Percentiles rank a stretch among this genome's conserved stretches.
Conservation (phyloP, 352 stramenopile species). For the Phytopythium cucurbitacearum region DNA sequence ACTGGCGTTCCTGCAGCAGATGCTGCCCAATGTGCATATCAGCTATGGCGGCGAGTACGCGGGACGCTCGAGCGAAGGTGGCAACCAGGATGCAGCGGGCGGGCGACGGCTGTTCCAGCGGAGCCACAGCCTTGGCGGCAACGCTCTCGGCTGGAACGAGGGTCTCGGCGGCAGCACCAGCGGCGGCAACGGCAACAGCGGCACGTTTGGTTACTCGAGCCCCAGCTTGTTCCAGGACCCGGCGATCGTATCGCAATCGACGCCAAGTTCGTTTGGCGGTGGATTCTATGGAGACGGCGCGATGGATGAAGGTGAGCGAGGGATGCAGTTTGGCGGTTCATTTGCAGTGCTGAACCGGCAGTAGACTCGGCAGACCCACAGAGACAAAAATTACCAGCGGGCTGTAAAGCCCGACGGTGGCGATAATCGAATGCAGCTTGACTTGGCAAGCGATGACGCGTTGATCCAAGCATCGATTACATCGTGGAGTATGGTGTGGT, state of each 20-base stretch:
- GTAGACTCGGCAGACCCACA: conserved; percentile 11
- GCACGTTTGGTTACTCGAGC: conserved; percentile 11
- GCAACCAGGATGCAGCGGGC: conserved; percentile 7
- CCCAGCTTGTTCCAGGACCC: conserved; percentile 46
- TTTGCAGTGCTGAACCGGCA: conserved; percentile 11
- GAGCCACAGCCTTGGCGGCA: conserved; percentile 19
- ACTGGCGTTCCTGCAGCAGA: conserved; percentile 81
- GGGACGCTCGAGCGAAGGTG: conserved; percentile 6
- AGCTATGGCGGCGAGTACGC: conserved; percentile 74
- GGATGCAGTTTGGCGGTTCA: conserved; percentile 31
- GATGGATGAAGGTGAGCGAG: conserved; percentile 19
- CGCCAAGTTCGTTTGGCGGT: conserved; percentile 22
- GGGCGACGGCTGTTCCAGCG: conserved; percentile 35
- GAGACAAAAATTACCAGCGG: conserved; percentile 21
- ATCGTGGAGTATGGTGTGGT: no score
- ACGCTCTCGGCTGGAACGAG: conserved; percentile 1
- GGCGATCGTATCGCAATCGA: conserved; percentile 33
- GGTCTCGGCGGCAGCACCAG: no score
- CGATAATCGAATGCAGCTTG: conserved; percentile 6
- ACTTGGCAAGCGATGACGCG: conserved; percentile 1
- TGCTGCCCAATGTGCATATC: conserved; percentile 88
- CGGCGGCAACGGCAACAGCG: conserved; percentile 1
- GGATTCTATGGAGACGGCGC: conserved; percentile 31
- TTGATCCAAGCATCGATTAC: no score
- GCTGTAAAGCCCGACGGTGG: neutral